Base-by-base conservation (phyloP, 2,329 filamentous ascomycete genomes). In the Penicillium sp. region DNA sequence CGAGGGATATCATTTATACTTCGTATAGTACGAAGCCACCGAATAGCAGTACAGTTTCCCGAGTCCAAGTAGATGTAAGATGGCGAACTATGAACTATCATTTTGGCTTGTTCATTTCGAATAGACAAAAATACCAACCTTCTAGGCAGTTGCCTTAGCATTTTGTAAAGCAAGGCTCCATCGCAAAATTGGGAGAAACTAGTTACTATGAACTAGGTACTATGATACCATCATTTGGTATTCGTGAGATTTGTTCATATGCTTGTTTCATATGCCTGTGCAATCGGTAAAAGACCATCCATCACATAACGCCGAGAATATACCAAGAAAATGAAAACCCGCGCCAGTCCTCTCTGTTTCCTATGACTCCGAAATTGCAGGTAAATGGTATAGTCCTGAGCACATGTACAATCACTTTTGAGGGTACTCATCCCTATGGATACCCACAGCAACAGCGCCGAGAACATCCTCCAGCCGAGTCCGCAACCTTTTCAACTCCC, bases 401-500 rank as follows among this genome's bases (percentile, higher is more conserved):
- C 8, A 39, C 7, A 39, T 18, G 3, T 20, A 22, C 16, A 34
- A 37, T 57, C 38, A 62, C 35, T 55, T 46, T n/a, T 35, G 39
- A 35, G 26, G 35, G 24, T 62, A 56, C 39, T 60, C 35, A 50
- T 66, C 58, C n/a, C 69, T 67, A 65, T 73, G 71, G 51, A 71
- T 62, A 10, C 74, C 74, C 49, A 66, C 67, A 50, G 74, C 70
- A 45, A 78, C 71, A 50, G 71, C 73, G 48, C 69, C 72, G 50
- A 79, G 66, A 38, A 80, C 73, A 40, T 63, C 67, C 58, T 81
- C 78, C 57, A 81, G 61, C 55, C 67, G 68, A 50, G 65, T 71
- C 55, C 75, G 69, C 60, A 77, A 64, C 49, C 60, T 66, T 63
- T 67, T 73, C 69, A 79, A 69, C 63, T 80, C 78, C 35, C 61